Evolutionary conservation across 257 asterid species (phyloP).

Genomic region (Nicotiana otophora): DNA sequence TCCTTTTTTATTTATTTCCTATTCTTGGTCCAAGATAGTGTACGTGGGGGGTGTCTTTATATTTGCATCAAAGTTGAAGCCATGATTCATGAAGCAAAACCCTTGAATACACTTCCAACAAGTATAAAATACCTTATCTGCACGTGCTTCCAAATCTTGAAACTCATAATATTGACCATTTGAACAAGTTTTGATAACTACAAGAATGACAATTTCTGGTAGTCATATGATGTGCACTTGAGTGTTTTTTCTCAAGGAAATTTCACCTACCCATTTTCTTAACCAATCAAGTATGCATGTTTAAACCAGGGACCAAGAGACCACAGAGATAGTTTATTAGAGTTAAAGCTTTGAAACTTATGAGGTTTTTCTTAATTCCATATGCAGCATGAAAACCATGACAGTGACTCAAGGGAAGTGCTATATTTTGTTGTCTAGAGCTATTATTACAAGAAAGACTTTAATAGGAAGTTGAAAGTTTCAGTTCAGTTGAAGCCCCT

Average conservation of each 20-base stretch:
- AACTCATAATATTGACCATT: constrained; percentile 2
- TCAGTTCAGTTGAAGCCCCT: not conserved
- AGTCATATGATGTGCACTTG: not conserved
- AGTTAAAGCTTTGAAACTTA: not conserved
- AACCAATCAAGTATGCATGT: not conserved
- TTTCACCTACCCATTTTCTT: not conserved
- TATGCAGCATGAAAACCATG: not conserved
- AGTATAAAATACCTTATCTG: not conserved
- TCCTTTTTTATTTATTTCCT: not conserved
- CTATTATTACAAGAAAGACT: constrained; percentile 10
- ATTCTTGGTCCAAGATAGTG: constrained; percentile 7
- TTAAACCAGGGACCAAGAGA: not conserved
- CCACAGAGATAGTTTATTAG: not conserved
- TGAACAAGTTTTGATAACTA: not conserved
- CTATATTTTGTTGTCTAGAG: constrained; percentile 1
- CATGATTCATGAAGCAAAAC: not conserved
- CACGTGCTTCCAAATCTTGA: constrained; percentile 1
- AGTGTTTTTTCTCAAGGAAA: not conserved
- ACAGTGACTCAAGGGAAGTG: not conserved
- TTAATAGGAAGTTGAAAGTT: constrained; percentile 1
- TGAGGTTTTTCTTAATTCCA: not conserved
- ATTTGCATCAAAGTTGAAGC: not conserved
- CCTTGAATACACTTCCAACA: not conserved
- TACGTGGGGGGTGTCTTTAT: not conserved
- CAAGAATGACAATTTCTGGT: constrained; percentile 1